Evolutionary conservation across 345 rosid genomes (phyloP), one percentile per base, ranked within the genome.

Genomic region (Chamaenerion angustifolium): DNA sequence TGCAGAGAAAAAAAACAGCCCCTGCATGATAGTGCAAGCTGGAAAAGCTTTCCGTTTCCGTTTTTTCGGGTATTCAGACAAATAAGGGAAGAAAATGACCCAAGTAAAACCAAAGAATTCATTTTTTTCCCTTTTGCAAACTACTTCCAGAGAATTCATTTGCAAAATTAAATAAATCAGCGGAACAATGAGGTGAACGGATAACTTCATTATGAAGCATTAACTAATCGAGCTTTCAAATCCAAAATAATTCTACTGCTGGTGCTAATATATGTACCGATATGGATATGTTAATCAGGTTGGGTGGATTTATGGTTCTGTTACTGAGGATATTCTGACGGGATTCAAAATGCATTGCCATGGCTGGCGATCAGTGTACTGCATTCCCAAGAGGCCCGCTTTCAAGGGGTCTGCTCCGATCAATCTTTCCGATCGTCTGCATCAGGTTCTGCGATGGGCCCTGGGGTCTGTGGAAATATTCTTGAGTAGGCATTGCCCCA

Each of bases 311-410:
- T 88, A 88, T 60, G 97, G 97, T 37, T 88, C 95, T 4, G 97
- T 85, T 46, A 85, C 97, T 4, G 95, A 85, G 71, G 97, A 85
- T 77, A 85, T 85, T 55, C 68, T 82, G 64, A 89, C 97, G 4
- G 95, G 95, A 58, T 89, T 89, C 76, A 89, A 85, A 79, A 85
- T 85, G 97, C 95, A 89, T 60, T 89, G 95, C 70, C 97, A 89
- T 56, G 95, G 95, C 43, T 89, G 97, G 97, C 73, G 95, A 45
- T 89, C 97, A n/a, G 97, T 89, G 12, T 88, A 88, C 68, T 88
- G 97, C 75, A 80, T 88, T 52, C 97, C 97, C 8, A 75, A 71
- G 63, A 68, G 93, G 25, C 71, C 97, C 62, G 95, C 95, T 41
- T 88, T 89, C 52, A 89, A 89, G 69, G 96, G 96, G 31, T 88